Base-by-base conservation (phyloP, 148 eudicot genomes). In the Suaeda aralocaspica region DNA sequence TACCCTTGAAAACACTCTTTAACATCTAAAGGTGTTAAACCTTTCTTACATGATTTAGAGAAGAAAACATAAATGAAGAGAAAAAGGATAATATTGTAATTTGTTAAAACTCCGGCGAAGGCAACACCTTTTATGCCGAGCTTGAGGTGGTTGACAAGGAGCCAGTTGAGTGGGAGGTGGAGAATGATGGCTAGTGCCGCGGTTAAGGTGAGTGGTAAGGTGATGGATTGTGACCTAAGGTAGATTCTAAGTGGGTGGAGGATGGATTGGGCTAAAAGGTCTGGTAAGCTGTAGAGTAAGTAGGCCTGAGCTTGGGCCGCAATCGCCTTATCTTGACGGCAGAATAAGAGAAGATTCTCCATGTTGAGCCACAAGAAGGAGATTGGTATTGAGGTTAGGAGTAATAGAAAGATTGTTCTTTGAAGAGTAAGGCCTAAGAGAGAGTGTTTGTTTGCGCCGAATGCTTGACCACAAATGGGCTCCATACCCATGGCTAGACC, bases 401-500 rank as follows among this genome's bases (percentile, higher is more conserved):
- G 53, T n/a, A 87, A 71, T 30, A 85, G 60, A 33, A 81, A 44
- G 26, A 85, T 69, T 0, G 87, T 87, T 29, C 82, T 75, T n/a
- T 74, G 76, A 4, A 85, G 31, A 18, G 92, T 76, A 9, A 83
- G 75, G 69, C 84, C 81, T 8, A 79, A 56, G 2, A 83, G 57
- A 0, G 77, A 56, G 25, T 73, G 67, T n/a, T 69, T 79, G 21
- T 76, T 64, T 0, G 88, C 86, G 1, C 91, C 91, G 11, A 72
- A 83, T 39, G 91, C 88, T 60, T 87, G 91, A 49, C 87, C 88
- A 53, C 92, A 87, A 0, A 87, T 82, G 25, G 92, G 89, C 26
- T 87, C 92, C 92, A 87, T 87, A 0, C 91, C 89, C 84, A 76
- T 76, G 29, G 92, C 87, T 0, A 87, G 65, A 5, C 84, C 89